A percentile compares a stretch with the other conserved stretches of the same genome.
phyloP scores from a whole-genome alignment of 1,284 basidiomycete genomes.

The Sanghuangporus sanghuang region DNA sequence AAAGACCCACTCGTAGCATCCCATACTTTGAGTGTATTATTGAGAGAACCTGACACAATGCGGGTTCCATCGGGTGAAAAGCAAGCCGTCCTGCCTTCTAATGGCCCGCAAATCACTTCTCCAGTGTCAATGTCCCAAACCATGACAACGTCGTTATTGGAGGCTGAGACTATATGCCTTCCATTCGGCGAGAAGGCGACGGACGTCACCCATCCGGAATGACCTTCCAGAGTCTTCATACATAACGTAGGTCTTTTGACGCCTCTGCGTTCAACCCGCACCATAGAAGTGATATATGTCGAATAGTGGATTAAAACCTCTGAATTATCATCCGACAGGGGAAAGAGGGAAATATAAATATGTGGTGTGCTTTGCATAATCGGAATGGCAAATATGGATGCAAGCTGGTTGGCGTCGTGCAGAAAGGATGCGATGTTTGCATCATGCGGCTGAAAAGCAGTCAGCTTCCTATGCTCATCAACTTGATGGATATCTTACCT shows the following conservation, averaged over 20 bases:
- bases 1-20: background rate
- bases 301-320: background rate
- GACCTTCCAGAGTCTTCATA: background rate
- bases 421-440: background rate
- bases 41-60: too few relatives aligned
- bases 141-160: too few relatives aligned
- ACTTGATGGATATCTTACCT: background rate
- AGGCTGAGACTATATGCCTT: too few relatives aligned
- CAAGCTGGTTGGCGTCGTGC: constrained; percentile 6
- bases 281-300: background rate
- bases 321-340: constrained; percentile 17
- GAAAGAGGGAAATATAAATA: constrained; percentile 24
- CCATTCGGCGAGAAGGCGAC: background rate
- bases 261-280: background rate
- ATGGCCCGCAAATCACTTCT: too few relatives aligned
- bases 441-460: background rate
- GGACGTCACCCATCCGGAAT: background rate
- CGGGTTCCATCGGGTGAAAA: background rate
- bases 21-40: too few relatives aligned
- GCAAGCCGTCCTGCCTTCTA: too few relatives aligned
- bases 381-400: constrained; percentile 17
- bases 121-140: too few relatives aligned
- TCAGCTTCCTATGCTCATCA: background rate
- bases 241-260: background rate
- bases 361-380: constrained; percentile 19